Evolutionary conservation across 495 filamentous ascomycete genomes (phyloP), one percentile per base, ranked within the genome.

Genomic region (Neurospora terricola): DNA sequence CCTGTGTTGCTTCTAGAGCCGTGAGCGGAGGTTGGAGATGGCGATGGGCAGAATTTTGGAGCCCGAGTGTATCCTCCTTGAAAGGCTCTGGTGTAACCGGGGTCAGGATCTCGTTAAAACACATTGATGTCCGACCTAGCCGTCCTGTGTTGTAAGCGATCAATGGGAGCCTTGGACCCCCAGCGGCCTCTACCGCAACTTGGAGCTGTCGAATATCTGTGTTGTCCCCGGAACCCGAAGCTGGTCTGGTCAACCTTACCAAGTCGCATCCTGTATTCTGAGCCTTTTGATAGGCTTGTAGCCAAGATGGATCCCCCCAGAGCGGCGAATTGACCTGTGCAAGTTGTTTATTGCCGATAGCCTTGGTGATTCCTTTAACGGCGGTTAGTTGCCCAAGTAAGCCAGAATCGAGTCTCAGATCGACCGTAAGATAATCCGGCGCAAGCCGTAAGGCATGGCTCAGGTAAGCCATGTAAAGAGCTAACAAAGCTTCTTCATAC

Each of bases 121-220:
- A 88, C 30, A 88, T 84, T 8, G 91, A 94, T 3, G 84, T 86
- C 10, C 88, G 86, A 16, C 91, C 91, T 23, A 88, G 78, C 1
- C 80, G 79, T 4, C 91, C 91, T 7, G 90, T 84, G 74, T 92
- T 92, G 80, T 90, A 93, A 14, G 89, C 89, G 69, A 91, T 91
- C 4, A 93, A 75, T 0, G 88, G 86, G 5, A 87, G 80, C 37
- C 81, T 81, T 21, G 84, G 80, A 62, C 84, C 76, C 45, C 83
- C 80, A 48, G 81, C 80, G n/a, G 83, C 80, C 1, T 84, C 77
- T 10, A 77, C 76, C 45, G 80, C 81, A 23, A 80, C 83, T 23
- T 83, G 81, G 69, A 92, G 88, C 10, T 83, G 83, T 23, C 85
- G 80, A 18, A 91, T 83, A 7, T 84, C 83, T 6, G 87, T 82